phyloP scores from a whole-genome alignment of 2,329 filamentous ascomycete species.

The Ascocoryne sarcoides region DNA sequence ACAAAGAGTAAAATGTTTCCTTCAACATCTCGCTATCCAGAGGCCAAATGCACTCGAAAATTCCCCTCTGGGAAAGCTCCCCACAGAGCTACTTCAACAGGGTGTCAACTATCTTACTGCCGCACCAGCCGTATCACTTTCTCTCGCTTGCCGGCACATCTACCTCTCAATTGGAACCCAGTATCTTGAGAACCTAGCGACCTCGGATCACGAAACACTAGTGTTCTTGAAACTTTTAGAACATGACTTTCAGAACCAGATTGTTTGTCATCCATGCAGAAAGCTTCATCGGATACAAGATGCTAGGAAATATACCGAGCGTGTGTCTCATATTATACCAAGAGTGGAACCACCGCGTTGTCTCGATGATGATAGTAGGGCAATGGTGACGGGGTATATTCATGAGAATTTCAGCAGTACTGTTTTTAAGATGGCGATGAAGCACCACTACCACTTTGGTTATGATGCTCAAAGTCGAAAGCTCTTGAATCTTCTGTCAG shows the following conservation, averaged over 20 bases:
- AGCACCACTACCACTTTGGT: slow-evolving; percentile 10
- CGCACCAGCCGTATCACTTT: slow-evolving; percentile 11
- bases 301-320: slow-evolving; percentile 8
- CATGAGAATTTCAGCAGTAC: slow-evolving; percentile 9
- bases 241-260: no score
- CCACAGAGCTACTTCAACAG: slow-evolving; percentile 9
- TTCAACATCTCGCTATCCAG: slow-evolving; percentile 6
- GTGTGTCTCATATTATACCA: slow-evolving; percentile 2
- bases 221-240: slow-evolving; percentile 13
- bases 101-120: slow-evolving; percentile 9
- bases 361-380: slow-evolving; percentile 4
- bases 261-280: no score
- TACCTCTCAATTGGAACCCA: slow-evolving; percentile 8
- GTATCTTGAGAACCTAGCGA: slow-evolving; percentile 10
- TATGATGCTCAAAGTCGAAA: slow-evolving; percentile 8
- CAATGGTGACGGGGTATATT: slow-evolving; percentile 2
- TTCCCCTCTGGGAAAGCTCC: slow-evolving; percentile 9
- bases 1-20: slow-evolving; percentile 6
- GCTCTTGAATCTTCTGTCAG: slow-evolving; percentile 10
- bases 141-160: slow-evolving; percentile 11
- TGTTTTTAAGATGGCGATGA: slow-evolving; percentile 16
- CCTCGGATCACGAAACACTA: slow-evolving; percentile 7
- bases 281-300: no score
- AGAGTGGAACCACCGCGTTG: no score
- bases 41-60: slow-evolving; percentile 8